These are phyloP conservation scores for Rhodosporidiobolus odoratus DNA, from an alignment of 768 basidiomycete species.

Conservation along the genomic window DNA sequence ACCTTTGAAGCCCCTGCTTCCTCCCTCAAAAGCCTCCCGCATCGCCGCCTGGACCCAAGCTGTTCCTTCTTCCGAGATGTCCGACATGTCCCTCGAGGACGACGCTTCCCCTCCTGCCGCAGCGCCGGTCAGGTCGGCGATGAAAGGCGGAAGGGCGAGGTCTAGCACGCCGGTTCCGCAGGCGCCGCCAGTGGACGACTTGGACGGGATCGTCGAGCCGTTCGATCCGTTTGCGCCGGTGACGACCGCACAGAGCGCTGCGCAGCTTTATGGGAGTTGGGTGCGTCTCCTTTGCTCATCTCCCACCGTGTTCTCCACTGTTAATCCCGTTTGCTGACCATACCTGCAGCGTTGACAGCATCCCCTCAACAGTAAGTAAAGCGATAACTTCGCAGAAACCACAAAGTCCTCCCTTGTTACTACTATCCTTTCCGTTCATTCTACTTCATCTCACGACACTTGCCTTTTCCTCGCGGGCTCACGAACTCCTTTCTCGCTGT, in stretches of 20 bases:
- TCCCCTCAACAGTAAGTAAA: too few species aligned
- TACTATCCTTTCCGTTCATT: too few species aligned
- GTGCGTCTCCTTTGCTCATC: background rate
- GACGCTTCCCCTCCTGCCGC: background rate
- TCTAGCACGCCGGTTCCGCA: background rate
- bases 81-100: constrained; percentile 3
- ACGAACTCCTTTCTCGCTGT: too few species aligned
- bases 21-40: constrained; percentile 23
- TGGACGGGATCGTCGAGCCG: constrained; percentile 4
- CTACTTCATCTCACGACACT: too few species aligned
- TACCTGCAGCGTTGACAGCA: too few species aligned
- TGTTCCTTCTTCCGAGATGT: constrained; percentile 6
- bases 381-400: too few species aligned
- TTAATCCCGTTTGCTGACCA: too few species aligned
- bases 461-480: too few species aligned
- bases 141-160: constrained; percentile 3
- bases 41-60: constrained; percentile 34
- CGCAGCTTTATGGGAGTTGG: constrained; percentile 9
- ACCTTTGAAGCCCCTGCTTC: constrained; percentile 19
- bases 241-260: background rate
- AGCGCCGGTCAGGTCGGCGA: background rate
- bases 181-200: background rate
- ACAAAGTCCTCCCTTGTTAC: too few species aligned
- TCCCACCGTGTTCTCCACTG: too few species aligned
- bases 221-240: constrained; percentile 8